phyloP scores from a whole-genome alignment of 1,284 basidiomycete genomes.

The Cutaneotrichosporon cyanovorans region DNA sequence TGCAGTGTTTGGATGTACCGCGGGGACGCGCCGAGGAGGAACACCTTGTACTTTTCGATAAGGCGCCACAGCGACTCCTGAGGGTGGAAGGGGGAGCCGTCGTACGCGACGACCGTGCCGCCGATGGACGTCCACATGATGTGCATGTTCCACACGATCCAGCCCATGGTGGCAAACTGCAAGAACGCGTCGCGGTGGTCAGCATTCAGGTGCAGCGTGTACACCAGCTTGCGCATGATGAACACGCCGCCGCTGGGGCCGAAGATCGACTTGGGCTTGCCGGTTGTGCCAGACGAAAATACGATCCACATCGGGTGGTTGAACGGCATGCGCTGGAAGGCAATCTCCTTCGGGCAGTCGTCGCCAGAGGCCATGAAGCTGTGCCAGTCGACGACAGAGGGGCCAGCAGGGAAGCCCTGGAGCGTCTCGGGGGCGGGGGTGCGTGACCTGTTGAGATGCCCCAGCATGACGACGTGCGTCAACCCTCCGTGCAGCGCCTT shows the following conservation, averaged over 20 bases:
- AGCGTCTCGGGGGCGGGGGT: conserved; percentile 15
- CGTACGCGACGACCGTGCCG: conserved; percentile 31
- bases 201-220: conserved; percentile 12
- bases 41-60: conserved; percentile 28
- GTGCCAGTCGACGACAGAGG: conserved; percentile 6
- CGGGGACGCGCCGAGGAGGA: conserved; percentile 32
- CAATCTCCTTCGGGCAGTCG: conserved; percentile 20
- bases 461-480: conserved; percentile 29
- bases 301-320: conserved; percentile 37
- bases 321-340: conserved; percentile 22
- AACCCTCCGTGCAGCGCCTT: conserved; percentile 21
- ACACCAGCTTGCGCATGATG: conserved; percentile 16
- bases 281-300: conserved; percentile 42
- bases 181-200: conserved; percentile 28
- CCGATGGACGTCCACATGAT: conserved; percentile 26
- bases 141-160: conserved; percentile 40
- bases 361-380: conserved; percentile 14
- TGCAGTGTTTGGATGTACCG: conserved; percentile 24
- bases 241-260: conserved; percentile 29
- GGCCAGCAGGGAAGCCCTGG: conserved; percentile 7
- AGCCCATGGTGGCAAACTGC: conserved; percentile 34
- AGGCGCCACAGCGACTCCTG: conserved; percentile 25
- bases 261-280: conserved; percentile 43
- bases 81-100: conserved; percentile 38
- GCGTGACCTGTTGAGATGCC: conserved; percentile 25